Evolutionary conservation across 257 asterid genomes (phyloP), one percentile per base, ranked within the genome.

Genomic region (Oldenlandia corymbosa): DNA sequence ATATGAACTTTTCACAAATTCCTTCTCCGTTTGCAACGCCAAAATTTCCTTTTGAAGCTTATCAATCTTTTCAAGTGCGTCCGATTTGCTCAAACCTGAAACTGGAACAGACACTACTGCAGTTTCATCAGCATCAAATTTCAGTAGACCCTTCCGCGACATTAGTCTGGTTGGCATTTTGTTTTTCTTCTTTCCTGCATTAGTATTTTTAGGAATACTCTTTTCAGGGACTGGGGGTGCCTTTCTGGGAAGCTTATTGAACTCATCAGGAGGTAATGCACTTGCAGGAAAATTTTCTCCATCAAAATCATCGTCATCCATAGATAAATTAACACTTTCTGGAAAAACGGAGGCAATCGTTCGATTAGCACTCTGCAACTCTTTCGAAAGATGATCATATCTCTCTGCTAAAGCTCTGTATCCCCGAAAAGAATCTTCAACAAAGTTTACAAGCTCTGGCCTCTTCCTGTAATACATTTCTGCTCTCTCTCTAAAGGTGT

Each of bases 331-430:
- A 65, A 73, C 69, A 43, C 75, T 57, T 58, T 82, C 88, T 0
- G 79, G 88, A 64, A 48, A 83, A 61, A 77, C 67, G 26, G 85
- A 23, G 14, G 85, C 85, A 24, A 83, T 75, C 53, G 84, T 78
- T 64, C 79, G 62, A 57, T 83, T 80, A 30, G 88, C 88, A 66
- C 68, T 78, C 67, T 80, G 85, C 48, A 83, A 78, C 47, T 80
- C 88, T 56, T 67, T 73, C 9, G 85, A 80, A 9, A 80, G 56
- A 54, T 80, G 85, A 71, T 83, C 88, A 52, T 73, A 80, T 69
- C 88, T 75, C 67, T 83, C 88, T 10, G 88, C 82, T 71, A 83
- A 71, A 61, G 88, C 88, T 59, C 85, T 73, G 66, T 75, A 78
- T 59, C 82, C 69, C 65, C 81, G 60, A 65, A 75, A 80, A 32